Evolutionary conservation across 2,329 filamentous ascomycete species (phyloP), one percentile per base, ranked within the genome.

Genomic region (Emmonsia crescens): DNA sequence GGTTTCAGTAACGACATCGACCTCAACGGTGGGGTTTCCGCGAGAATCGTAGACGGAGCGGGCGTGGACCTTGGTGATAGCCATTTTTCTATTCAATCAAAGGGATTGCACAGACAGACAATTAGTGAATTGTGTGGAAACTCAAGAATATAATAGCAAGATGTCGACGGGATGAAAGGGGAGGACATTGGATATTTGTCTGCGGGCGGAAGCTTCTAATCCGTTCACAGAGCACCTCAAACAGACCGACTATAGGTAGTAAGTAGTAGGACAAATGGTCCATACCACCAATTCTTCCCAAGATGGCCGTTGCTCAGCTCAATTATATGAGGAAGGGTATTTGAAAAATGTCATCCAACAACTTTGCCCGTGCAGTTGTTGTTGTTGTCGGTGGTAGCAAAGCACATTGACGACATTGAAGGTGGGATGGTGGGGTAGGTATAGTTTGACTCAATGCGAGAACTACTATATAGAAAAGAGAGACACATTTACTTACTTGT

Each of bases 1-100:
- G 72, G 89, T 95, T 82, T 96, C 91, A 71, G 92, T 96, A 80
- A 96, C 89, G 72, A 96, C 86, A 77, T 96, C 93, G 73, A 97
- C 93, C 85, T 97, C 93, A 75, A 96, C 93, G 76, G 94, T 99
- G 74, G 94, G 94, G 87, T 99, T 99, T 77, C 85, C 85, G 70
- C 94, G 93, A 78, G 94, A 97, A 85, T 99, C 94, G 86, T 93
- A 99, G 83, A 99, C 91, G 75, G 88, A 92, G 76, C 94, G 89
- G 75, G 89, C 89, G 85, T 92, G 89, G 76, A 94, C 85, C 84
- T 92, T 93, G 78, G 86, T 86, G 79, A 94, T 90, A 74, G 89
- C 82, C 94, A 99, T 99, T 69, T 69, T 51, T 52, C 31, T 55
- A 38, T 21, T 12, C 31, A 38, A 55, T 33, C 60, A 42, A 38